A percentile compares a stretch with the other conserved stretches of the same genome.
Conservation (phyloP, 345 rosid genomes). For the Euphorbia peplus region DNA sequence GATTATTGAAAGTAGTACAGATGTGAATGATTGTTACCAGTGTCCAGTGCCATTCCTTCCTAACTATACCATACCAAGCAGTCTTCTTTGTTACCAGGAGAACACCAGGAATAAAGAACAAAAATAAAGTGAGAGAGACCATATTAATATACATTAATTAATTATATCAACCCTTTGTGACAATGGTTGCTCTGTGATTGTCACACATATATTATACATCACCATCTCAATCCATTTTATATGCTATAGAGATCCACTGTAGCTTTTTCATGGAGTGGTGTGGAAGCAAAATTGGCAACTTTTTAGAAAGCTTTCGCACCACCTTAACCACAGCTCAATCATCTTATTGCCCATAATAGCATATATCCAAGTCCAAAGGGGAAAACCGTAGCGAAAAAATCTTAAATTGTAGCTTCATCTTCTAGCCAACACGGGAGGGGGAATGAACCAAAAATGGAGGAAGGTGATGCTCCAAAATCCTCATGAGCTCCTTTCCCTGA, state of each 20-base stretch:
- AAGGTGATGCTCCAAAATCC: conserved; percentile 70
- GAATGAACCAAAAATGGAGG: conserved; percentile 65
- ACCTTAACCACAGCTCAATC: conserved; percentile 27
- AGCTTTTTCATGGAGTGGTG: conserved; percentile 13
- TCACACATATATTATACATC: conserved; percentile 22
- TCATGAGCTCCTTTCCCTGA: conserved; percentile 56
- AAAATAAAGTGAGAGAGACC: too few relatives aligned
- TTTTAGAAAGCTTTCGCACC: conserved; percentile 14
- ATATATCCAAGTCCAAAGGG: conserved; percentile 26
- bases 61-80: too few relatives aligned
- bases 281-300: conserved; percentile 31
- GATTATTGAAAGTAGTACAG: too few relatives aligned
- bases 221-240: conserved; percentile 26
- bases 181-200: conserved; percentile 29
- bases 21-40: too few relatives aligned
- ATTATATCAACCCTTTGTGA: conserved; percentile 22
- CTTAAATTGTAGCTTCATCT: conserved; percentile 3
- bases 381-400: conserved; percentile 20
- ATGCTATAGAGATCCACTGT: conserved; percentile 5
- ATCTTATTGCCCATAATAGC: conserved; percentile 27
- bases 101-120: too few relatives aligned
- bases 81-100: too few relatives aligned
- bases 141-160: too few relatives aligned
- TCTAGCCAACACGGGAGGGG: conserved; percentile 17
- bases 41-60: too few relatives aligned